Evolutionary conservation across 208 protist genomes (phyloP).

Genomic region (Pavlovales sp.): DNA sequence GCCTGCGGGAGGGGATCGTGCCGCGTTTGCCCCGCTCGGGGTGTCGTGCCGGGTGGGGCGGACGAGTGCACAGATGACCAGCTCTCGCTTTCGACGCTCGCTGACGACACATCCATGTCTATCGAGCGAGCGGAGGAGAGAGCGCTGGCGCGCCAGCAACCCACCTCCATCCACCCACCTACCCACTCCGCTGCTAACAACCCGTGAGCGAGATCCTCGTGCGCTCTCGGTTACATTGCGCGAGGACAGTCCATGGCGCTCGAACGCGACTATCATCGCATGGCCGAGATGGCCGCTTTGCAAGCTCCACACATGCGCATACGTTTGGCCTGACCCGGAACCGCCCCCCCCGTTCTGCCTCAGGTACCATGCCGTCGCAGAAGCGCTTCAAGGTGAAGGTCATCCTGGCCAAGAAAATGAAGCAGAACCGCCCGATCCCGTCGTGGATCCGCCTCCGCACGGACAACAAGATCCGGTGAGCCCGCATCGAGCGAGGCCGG

Average conservation of each 20-base stretch:
- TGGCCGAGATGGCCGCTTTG: neutral
- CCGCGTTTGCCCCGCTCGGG: too few relatives aligned
- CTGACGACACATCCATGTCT: too few relatives aligned
- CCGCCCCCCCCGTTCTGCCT: too few relatives aligned
- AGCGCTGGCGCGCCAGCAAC: too few relatives aligned
- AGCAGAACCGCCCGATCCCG: constrained; percentile 75
- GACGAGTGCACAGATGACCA: too few relatives aligned
- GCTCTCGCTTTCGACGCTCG: too few relatives aligned
- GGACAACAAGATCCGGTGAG: constrained; percentile 74
- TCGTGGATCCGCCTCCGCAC: constrained; percentile 78
- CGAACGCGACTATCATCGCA: neutral
- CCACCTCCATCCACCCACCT: too few relatives aligned
- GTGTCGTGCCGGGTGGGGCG: too few relatives aligned
- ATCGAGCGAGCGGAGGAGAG: too few relatives aligned
- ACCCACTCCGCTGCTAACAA: too few relatives aligned
- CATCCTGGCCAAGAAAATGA: constrained; percentile 71
- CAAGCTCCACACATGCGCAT: neutral
- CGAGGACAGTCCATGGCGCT: neutral
- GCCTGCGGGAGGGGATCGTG: too few relatives aligned
- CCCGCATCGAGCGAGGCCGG: neutral
- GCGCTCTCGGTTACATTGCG: neutral
- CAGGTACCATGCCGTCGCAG: constrained; percentile 63
- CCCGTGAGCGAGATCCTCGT: neutral
- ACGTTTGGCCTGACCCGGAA: neutral
- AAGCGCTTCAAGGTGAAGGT: constrained; percentile 71